These are phyloP conservation scores for Sugiyamaella marilandica DNA, from an alignment of 805 yeast genomes.

Conservation along the genomic window DNA sequence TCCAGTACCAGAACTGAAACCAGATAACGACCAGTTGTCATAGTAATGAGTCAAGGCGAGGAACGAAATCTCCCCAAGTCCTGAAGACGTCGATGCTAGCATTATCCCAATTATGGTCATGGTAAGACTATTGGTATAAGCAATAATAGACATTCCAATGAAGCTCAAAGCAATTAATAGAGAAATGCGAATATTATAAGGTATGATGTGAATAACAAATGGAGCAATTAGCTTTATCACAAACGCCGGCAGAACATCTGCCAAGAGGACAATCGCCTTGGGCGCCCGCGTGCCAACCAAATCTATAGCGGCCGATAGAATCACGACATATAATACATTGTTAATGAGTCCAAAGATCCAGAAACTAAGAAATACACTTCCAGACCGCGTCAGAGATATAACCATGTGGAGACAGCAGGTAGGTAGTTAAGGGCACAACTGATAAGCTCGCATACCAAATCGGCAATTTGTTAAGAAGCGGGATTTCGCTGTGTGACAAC, in stretches of 20 bases:
- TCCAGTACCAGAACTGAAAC: conserved; percentile 94
- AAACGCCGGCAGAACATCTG: conserved; percentile 84
- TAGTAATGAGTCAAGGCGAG: conserved; percentile 80
- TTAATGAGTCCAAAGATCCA: conserved; percentile 83
- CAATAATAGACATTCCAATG: conserved; percentile 69
- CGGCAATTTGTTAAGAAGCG: too few species aligned
- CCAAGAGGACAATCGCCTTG: conserved; percentile 76
- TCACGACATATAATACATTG: conserved; percentile 86
- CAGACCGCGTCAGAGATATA: neutral
- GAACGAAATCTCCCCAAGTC: conserved; percentile 87
- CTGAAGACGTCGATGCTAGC: conserved; percentile 79
- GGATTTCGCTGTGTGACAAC: too few species aligned
- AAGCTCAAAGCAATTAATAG: conserved; percentile 54
- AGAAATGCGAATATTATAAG: conserved; percentile 54
- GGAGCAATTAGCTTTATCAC: conserved; percentile 69
- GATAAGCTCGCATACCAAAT: too few species aligned
- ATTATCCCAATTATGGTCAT: conserved; percentile 61
- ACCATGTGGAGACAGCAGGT: neutral
- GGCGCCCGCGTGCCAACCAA: conserved; percentile 80
- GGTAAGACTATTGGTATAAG: conserved; percentile 38
- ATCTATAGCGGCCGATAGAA: conserved; percentile 87
- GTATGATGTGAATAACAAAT: conserved; percentile 62
- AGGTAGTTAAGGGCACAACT: too few species aligned
- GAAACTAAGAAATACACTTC: conserved; percentile 40
- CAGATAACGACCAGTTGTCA: conserved; percentile 58